These are phyloP conservation scores for Solanum boliviense DNA, from an alignment of 257 asterid genomes.

Conservation along the genomic window DNA sequence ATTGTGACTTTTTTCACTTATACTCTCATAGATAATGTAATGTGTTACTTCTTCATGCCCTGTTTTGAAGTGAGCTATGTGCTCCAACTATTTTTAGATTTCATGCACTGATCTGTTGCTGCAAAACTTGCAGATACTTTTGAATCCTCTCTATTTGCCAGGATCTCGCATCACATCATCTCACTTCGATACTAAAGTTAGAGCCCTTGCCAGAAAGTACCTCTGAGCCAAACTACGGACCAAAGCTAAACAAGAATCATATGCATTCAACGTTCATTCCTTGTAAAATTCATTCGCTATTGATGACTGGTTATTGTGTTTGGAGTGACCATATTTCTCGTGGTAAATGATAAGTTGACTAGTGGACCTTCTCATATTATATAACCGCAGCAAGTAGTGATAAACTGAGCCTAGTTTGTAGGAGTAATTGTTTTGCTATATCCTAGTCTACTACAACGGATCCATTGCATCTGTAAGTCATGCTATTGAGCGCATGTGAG, in stretches of 20 bases:
- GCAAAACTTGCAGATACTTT: constrained; percentile 61
- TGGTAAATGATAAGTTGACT: neutral
- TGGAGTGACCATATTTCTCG: neutral
- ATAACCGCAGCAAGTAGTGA: neutral
- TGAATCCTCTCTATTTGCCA: constrained; percentile 91
- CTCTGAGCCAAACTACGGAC: constrained; percentile 25
- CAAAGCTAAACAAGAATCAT: neutral
- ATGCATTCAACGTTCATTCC: neutral
- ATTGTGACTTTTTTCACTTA: neutral
- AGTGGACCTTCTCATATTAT: neutral
- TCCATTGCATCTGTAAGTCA: neutral
- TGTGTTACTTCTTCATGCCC: neutral
- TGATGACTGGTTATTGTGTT: neutral
- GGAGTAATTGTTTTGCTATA: neutral
- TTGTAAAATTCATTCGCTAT: neutral
- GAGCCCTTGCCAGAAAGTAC: constrained; percentile 91
- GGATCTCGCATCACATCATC: constrained; percentile 90
- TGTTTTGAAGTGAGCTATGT: neutral
- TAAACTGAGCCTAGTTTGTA: neutral
- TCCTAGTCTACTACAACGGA: neutral
- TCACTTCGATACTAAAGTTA: constrained; percentile 93
- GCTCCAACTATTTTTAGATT: neutral
- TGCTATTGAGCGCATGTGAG: neutral
- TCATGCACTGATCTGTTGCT: neutral
- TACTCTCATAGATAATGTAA: neutral